phyloP scores from a whole-genome alignment of 2,329 filamentous ascomycete genomes.

The Ascochyta viciae-villosae region DNA sequence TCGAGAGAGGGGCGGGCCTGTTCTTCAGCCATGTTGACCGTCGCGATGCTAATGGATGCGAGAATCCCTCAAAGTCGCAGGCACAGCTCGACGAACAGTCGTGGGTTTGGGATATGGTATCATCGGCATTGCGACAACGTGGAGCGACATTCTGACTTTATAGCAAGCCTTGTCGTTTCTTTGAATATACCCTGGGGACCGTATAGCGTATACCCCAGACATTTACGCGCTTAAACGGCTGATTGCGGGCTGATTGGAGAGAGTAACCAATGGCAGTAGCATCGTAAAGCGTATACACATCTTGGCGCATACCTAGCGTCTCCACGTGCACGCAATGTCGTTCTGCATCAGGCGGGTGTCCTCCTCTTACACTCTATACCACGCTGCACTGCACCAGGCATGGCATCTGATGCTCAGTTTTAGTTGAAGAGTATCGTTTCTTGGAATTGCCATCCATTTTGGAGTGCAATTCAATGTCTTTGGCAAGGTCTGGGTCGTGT shows the following conservation, averaged over 20 bases:
- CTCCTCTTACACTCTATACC: background rate
- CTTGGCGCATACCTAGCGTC: background rate
- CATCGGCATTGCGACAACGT: background rate
- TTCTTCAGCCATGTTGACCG: slow-evolving; percentile 7
- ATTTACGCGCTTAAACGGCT: too few species aligned
- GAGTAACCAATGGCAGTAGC: too few species aligned
- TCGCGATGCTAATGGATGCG: background rate
- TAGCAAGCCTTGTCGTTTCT: background rate
- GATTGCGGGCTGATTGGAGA: too few species aligned
- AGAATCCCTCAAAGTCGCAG: background rate
- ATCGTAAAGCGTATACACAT: slow-evolving; percentile 14
- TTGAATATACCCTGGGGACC: background rate
- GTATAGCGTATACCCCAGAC: slow-evolving; percentile 6
- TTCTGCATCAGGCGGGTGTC: background rate
- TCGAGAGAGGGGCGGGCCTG: slow-evolving; percentile 21
- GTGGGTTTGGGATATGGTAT: background rate
- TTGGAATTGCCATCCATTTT: background rate
- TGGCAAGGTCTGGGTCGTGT: background rate
- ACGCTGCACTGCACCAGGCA: background rate
- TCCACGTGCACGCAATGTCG: background rate
- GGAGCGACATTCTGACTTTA: background rate
- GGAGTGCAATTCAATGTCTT: background rate
- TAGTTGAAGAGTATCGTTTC: too few species aligned
- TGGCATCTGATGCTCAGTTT: background rate
- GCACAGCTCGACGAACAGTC: too few species aligned